Base-by-base conservation (phyloP, 371 early-diverging fungal species). In the Mucor indicus region DNA sequence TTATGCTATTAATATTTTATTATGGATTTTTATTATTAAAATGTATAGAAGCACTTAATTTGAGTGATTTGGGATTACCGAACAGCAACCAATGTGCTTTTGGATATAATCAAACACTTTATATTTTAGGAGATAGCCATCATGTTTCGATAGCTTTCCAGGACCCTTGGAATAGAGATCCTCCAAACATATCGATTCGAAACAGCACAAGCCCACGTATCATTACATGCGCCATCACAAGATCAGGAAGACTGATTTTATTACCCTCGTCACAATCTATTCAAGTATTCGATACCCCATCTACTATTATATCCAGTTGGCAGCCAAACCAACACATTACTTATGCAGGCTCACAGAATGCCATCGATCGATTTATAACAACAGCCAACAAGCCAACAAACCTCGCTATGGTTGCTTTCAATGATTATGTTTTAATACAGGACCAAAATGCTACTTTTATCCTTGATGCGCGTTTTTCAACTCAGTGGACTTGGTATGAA, bases 151-250 rank as follows among this genome's bases (percentile, higher is more conserved):
- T n/a, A n/a, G n/a, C n/a, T n/a, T n/a, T n/a, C n/a, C n/a, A n/a
- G n/a, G n/a, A n/a, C n/a, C n/a, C n/a, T n/a, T n/a, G n/a, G n/a
- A n/a, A n/a, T n/a, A n/a, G n/a, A n/a, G n/a, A n/a, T n/a, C n/a
- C n/a, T n/a, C n/a, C n/a, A n/a, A n/a, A n/a, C n/a, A n/a, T n/a
- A n/a, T n/a, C n/a, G n/a, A n/a, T n/a, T n/a, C n/a, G n/a, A n/a
- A n/a, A n/a, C n/a, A n/a, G n/a, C n/a, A n/a, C n/a, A n/a, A n/a
- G n/a, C n/a, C n/a, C n/a, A n/a, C n/a, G n/a, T n/a, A n/a, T n/a
- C n/a, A n/a, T n/a, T n/a, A n/a, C 43, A 19, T 50, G 50, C 16
- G 22, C 21, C 19, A 42, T 50, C 50, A 50, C 50, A 25, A 33
- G 29, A 21, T 50, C 50, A 29, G 50, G 43, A 36, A 42, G 27